Evolutionary conservation across 305 asterid genomes (phyloP), one percentile per base, ranked within the genome.

Genomic region (Fraxinus dipetala): DNA sequence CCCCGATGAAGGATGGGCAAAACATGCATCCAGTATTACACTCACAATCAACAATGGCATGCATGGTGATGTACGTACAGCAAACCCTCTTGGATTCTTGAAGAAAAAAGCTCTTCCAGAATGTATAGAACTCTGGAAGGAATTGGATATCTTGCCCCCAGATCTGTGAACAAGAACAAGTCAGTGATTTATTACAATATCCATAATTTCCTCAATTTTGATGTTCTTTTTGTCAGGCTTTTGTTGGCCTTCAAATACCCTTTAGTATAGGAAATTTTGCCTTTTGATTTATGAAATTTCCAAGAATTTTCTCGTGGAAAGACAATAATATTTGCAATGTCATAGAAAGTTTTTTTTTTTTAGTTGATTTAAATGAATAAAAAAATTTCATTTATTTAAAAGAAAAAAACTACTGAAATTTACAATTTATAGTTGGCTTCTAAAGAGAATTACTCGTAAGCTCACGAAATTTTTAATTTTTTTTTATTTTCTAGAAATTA

Each of bases 41-140:
- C 31, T 82, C n/a, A 78, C 81, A 22, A 7, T 18, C 65, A 70
- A 82, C 10, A 82, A 82, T 56, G 85, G 85, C 5, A 77, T 82
- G 0, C 73, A 4, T 2, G 82, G 43, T 18, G 20, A 31, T 1
- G 48, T 31, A 59, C 73, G 82, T 32, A 38, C 67, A 5, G 82
- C 77, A 1, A 77, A 78, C 36, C 85, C 85, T 31, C 26, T 82
- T 5, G 72, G 72, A 34, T 82, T 77, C 35, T 1, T 78, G 32
- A 77, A 70, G 82, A 70, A 45, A 22, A 7, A 77, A 78, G 32
- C 79, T 36, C 32, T 79, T 2, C 73, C 85, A 7, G 82, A 67
- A 18, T 82, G 85, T 2, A 1, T 35, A 43, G 75, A 77, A 10
- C 65, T 77, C 2, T 82, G 72, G 67, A 82, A 82, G n/a, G 82